A percentile compares a stretch with the other conserved stretches of the same genome.
phyloP scores from a whole-genome alignment of 116 monocot species.

The Cymodocea nodosa region DNA sequence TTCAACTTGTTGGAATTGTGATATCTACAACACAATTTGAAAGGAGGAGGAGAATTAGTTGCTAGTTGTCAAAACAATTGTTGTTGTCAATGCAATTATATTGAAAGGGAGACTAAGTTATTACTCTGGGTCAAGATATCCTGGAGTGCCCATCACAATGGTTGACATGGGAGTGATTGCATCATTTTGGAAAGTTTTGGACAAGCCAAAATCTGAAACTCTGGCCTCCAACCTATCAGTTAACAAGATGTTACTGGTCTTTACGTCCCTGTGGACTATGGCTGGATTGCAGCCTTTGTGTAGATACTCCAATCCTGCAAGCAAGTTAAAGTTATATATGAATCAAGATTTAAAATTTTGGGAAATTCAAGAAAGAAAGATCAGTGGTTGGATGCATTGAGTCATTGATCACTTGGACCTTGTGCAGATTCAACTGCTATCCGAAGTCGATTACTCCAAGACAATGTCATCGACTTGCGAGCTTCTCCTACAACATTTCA shows the following conservation, averaged over 20 bases:
- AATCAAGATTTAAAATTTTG: neutral
- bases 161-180: slow-evolving; percentile 8
- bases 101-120: neutral
- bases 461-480: neutral
- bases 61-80: neutral
- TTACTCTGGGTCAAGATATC: slow-evolving; percentile 18
- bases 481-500: slow-evolving; percentile 11
- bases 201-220: slow-evolving; percentile 13
- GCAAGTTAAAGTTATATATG: neutral
- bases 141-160: slow-evolving; percentile 2
- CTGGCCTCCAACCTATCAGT: slow-evolving; percentile 5
- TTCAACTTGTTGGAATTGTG: neutral
- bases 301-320: slow-evolving; percentile 15
- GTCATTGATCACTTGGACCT: slow-evolving; percentile 4
- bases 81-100: neutral
- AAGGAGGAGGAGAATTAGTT: neutral
- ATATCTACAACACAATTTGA: slow-evolving; percentile 4
- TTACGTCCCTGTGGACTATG: slow-evolving; percentile 15
- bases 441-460: slow-evolving; percentile 21
- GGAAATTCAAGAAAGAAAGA: neutral
- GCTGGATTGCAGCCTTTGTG: slow-evolving; percentile 11
- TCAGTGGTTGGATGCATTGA: neutral
- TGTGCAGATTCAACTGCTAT: slow-evolving; percentile 39
- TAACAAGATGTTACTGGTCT: slow-evolving; percentile 10
- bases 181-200: slow-evolving; percentile 6